Percentiles rank a stretch among this genome's conserved stretches.
phyloP scores from a whole-genome alignment of 768 basidiomycete species.

The Serendipita indica region DNA sequence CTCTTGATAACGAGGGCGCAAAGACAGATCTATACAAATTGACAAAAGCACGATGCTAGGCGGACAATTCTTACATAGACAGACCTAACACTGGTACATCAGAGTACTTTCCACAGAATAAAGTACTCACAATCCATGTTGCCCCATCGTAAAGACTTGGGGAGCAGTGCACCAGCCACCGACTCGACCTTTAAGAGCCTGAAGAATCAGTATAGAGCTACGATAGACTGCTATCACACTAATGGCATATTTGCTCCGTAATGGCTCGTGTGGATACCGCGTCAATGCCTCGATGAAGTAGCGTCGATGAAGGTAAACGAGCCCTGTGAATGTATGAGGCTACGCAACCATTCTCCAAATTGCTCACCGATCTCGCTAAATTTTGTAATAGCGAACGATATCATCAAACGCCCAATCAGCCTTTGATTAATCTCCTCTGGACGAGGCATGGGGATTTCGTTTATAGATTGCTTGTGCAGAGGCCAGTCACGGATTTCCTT shows the following conservation, averaged over 20 bases:
- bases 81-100: neutral
- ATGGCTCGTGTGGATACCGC: slow-evolving; percentile 36
- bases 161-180: neutral
- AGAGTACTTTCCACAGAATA: neutral
- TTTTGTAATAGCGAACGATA: neutral
- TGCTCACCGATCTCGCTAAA: slow-evolving; percentile 3
- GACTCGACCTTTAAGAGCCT: neutral
- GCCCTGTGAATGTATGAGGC: slow-evolving; percentile 34
- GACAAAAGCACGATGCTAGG: too few species aligned
- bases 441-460: neutral
- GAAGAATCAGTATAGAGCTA: slow-evolving; percentile 9
- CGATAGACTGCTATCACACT: slow-evolving; percentile 50
- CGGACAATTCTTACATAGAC: too few species aligned
- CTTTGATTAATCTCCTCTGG: neutral
- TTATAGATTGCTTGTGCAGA: neutral
- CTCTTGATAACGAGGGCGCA: slow-evolving; percentile 6
- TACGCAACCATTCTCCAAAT: neutral
- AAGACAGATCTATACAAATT: too few species aligned
- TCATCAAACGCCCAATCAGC: neutral
- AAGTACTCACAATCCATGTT: slow-evolving; percentile 7
- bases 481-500: slow-evolving; percentile 4
- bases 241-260: slow-evolving; percentile 47
- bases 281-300: slow-evolving; percentile 56
- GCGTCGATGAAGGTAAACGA: slow-evolving; percentile 51
- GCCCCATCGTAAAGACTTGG: neutral